These are phyloP conservation scores for Aspergillus brunneoviolaceus DNA, from an alignment of 2,329 filamentous ascomycete genomes.

Conservation along the genomic window DNA sequence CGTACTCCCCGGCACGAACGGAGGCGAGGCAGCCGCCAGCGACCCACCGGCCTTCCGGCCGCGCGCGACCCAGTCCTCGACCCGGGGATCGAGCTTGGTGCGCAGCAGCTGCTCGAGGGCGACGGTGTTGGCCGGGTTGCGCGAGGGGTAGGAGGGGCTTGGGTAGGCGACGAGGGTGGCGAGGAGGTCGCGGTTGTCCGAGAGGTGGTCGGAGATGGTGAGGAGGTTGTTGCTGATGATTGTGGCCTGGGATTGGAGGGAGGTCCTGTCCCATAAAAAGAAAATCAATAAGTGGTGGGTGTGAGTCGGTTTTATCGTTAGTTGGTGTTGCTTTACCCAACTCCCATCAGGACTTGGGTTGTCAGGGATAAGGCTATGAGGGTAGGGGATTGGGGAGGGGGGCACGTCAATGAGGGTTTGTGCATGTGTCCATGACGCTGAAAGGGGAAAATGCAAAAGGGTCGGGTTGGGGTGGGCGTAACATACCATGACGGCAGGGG, in stretches of 20 bases:
- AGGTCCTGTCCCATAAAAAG: slow-evolving; percentile 52
- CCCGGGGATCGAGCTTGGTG: slow-evolving; percentile 77
- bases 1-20: background rate
- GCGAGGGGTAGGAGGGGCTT: slow-evolving; percentile 70
- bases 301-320: background rate
- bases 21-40: too few species aligned
- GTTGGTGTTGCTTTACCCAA: background rate
- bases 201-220: slow-evolving; percentile 64
- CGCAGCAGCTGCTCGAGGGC: slow-evolving; percentile 70
- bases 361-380: too few species aligned
- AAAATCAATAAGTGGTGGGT: too few species aligned
- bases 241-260: slow-evolving; percentile 68
- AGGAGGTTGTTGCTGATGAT: slow-evolving; percentile 71
- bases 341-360: too few species aligned
- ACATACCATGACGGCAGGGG: slow-evolving; percentile 67
- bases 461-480: slow-evolving; percentile 39
- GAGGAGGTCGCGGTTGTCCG: slow-evolving; percentile 66
- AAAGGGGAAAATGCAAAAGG: too few species aligned
- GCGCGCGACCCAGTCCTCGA: slow-evolving; percentile 70
- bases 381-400: too few species aligned
- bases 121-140: slow-evolving; percentile 61
- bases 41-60: slow-evolving; percentile 45
- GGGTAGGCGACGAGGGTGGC: slow-evolving; percentile 72
- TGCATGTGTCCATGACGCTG: too few species aligned
- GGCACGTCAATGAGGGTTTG: too few species aligned